Conservation (phyloP, 148 eudicot genomes). For the Polygonum aviculare region DNA sequence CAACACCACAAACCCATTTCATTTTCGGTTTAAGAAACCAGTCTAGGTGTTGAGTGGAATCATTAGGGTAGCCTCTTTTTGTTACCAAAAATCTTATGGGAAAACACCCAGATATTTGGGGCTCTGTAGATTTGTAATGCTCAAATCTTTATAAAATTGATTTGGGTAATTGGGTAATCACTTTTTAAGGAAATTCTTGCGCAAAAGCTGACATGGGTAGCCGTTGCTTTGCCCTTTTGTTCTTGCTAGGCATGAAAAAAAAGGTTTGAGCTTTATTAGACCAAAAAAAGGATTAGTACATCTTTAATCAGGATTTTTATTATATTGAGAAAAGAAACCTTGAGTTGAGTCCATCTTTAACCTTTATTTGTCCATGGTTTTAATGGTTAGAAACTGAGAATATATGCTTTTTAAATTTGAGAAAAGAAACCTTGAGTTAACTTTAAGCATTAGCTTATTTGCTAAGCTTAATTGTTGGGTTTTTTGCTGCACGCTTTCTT, state of each 20-base stretch:
- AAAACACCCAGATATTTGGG: slow-evolving; percentile 5
- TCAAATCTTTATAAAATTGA: background rate
- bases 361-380: no score
- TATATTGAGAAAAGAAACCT: background rate
- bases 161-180: background rate
- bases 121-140: background rate
- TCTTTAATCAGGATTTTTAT: background rate
- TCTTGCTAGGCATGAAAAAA: background rate
- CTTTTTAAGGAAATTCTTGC: slow-evolving; percentile 1
- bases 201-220: slow-evolving; percentile 2
- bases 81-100: slow-evolving; percentile 6
- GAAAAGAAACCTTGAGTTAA: background rate
- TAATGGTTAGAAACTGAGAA: background rate
- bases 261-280: background rate
- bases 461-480: background rate
- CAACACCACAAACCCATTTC: background rate
- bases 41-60: background rate
- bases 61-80: slow-evolving; percentile 5
- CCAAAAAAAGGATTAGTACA: background rate
- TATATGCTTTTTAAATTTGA: background rate
- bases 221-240: slow-evolving; percentile 3
- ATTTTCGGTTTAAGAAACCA: background rate
- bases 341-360: no score
- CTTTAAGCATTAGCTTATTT: background rate
- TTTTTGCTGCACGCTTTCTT: background rate